A percentile compares a stretch with the other conserved stretches of the same genome.
Conservation (phyloP, 345 rosid genomes). For the Acer yangbiense region DNA sequence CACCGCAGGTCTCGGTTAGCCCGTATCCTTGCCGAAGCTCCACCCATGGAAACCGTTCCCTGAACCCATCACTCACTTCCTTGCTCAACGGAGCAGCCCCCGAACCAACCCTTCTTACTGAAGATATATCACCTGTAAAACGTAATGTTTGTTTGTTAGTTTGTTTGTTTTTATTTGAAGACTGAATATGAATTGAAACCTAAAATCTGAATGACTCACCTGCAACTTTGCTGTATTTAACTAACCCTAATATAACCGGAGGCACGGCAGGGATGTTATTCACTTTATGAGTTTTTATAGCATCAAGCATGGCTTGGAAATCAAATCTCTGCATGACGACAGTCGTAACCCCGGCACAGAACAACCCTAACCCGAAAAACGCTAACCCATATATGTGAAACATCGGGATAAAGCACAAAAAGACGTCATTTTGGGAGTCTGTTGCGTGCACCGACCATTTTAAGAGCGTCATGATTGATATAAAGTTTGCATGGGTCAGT, state of each 20-base stretch:
- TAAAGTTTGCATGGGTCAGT: conserved; percentile 55
- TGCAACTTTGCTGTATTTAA: conserved; percentile 35
- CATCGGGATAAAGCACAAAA: conserved; percentile 56
- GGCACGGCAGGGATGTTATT: conserved; percentile 67
- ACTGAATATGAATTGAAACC: too few relatives aligned
- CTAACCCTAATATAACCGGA: conserved; percentile 52
- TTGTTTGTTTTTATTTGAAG: too few relatives aligned
- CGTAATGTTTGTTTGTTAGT: too few relatives aligned
- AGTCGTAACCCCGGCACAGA: conserved; percentile 41
- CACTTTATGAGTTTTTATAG: conserved; percentile 40
- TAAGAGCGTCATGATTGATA: conserved; percentile 37
- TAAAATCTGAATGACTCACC: not conserved
- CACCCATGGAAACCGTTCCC: conserved; percentile 56
- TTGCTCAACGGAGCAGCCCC: conserved; percentile 73
- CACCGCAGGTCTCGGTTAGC: conserved; percentile 58
- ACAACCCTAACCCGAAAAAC: conserved; percentile 55
- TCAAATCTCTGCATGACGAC: conserved; percentile 56
- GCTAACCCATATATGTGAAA: conserved; percentile 67
- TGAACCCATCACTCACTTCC: conserved; percentile 45
- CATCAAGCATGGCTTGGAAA: conserved; percentile 48
- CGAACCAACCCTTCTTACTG: conserved; percentile 44
- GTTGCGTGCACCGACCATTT: conserved; percentile 47
- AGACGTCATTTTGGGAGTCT: conserved; percentile 42
- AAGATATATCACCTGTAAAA: conserved; percentile 32
- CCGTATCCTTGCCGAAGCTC: conserved; percentile 67